phyloP scores from a whole-genome alignment of 2,329 filamentous ascomycete species.

The Metarhizium rileyi region DNA sequence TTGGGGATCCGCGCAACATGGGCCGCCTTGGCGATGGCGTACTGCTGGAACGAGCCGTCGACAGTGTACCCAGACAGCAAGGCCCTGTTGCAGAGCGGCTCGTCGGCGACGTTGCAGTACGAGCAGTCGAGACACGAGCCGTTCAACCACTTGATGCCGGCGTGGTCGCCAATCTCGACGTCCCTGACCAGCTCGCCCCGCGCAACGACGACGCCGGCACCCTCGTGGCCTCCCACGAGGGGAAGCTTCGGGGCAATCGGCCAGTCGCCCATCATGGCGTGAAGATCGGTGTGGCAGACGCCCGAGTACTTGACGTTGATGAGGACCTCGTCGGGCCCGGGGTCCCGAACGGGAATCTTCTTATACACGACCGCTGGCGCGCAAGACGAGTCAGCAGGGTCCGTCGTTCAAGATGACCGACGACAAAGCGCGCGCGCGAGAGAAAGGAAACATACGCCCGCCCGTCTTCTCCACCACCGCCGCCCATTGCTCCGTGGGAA shows the following conservation, averaged over 20 bases:
- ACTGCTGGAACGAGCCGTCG: constrained; percentile 89
- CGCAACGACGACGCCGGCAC: constrained; percentile 76
- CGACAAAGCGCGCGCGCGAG: too few species aligned
- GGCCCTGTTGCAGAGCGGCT: constrained; percentile 70
- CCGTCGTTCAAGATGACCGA: too few species aligned
- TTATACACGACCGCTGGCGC: constrained; percentile 56
- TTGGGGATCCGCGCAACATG: constrained; percentile 78
- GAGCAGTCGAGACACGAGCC: constrained; percentile 74
- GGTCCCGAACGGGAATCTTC: constrained; percentile 71
- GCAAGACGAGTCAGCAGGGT: constrained; percentile 5
- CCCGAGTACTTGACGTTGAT: constrained; percentile 85
- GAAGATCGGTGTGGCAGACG: constrained; percentile 80
- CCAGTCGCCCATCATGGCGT: constrained; percentile 84
- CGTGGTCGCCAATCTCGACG: constrained; percentile 72
- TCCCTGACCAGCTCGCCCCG: constrained; percentile 68
- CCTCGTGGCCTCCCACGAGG: constrained; percentile 71
- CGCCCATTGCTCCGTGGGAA: constrained; percentile 83
- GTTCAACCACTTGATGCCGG: constrained; percentile 90
- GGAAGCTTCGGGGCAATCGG: constrained; percentile 74
- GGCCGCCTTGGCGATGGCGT: constrained; percentile 75
- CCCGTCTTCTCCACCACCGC: constrained; percentile 80
- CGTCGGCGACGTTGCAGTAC: constrained; percentile 73
- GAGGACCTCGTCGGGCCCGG: constrained; percentile 82
- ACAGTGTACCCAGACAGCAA: constrained; percentile 84
- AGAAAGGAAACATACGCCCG: constrained; percentile 56